Conservation (phyloP, 1,284 basidiomycete genomes). For the Leccinum variabile region DNA sequence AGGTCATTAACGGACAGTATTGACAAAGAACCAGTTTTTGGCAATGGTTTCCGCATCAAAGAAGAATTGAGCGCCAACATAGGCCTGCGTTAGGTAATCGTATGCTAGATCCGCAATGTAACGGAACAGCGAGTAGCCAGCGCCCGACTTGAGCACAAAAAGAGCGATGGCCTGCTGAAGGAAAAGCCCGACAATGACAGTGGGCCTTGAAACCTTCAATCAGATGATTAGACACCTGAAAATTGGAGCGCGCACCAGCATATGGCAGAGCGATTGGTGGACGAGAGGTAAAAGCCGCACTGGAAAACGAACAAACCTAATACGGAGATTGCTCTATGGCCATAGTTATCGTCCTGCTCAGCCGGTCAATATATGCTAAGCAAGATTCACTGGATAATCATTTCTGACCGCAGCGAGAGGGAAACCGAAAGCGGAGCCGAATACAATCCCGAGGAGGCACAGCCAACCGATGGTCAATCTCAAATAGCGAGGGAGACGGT, state of each 20-base stretch:
- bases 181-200: constrained; percentile 83
- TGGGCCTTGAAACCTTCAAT: constrained; percentile 52
- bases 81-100: constrained; percentile 67
- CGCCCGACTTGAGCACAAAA: constrained; percentile 80
- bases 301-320: constrained; percentile 79
- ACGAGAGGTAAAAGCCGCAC: constrained; percentile 64
- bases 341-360: constrained; percentile 58
- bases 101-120: constrained; percentile 77
- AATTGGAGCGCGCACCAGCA: constrained; percentile 52
- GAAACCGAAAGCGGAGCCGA: constrained; percentile 84
- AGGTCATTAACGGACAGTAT: constrained; percentile 52
- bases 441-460: constrained; percentile 69
- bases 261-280: constrained; percentile 58
- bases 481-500: constrained; percentile 55
- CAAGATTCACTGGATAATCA: background rate
- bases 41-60: constrained; percentile 61
- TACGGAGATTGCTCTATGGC: constrained; percentile 80
- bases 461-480: constrained; percentile 72
- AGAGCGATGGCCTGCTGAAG: constrained; percentile 81
- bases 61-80: constrained; percentile 74
- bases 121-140: constrained; percentile 78
- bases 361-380: constrained; percentile 10
- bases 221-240: constrained; percentile 4
- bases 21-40: constrained; percentile 81
- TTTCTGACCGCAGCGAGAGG: constrained; percentile 52